Base-by-base conservation (phyloP, 768 basidiomycete genomes). In the Tulasnella calospora region DNA sequence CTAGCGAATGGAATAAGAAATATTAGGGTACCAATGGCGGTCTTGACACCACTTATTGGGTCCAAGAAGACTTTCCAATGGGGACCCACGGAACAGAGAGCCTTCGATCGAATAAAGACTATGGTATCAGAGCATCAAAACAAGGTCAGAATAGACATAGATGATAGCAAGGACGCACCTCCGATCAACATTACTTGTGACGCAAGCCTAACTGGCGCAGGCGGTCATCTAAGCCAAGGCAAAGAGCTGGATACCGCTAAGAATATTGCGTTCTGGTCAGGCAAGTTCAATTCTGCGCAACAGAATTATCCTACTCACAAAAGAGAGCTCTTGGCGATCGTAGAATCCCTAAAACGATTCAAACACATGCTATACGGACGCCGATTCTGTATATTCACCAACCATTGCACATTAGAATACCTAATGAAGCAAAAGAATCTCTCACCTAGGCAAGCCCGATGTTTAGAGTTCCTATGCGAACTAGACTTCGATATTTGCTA, bases 401-500 rank as follows among this genome's bases (percentile, higher is more conserved):
- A 87, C 76, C 86, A 88, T 80, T 80, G 83, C 1, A 85, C 85
- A 0, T 80, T 86, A 5, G 81, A 85, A 70, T 81, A 83, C 51
- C 85, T 87, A 74, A 13, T 81, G 0, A 80, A 74, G 0, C 86
- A 87, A 74, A 55, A 75, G 3, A 81, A 86, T 30, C 79, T 88
- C 0, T 86, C 83, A 0, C 78, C 82, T 0, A 74, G 84, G 0
- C 87, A 87, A 41, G 83, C 83, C 0, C 79, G 84, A 0, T 88
- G 87, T 88, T 38, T 85, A 4, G 83, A 87, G 77, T 84, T 84
- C 30, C 78, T 89, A 0, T 75, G 80, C 0, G 81, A 85, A 27
- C 89, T 86, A 77, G 84, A 88, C 47, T 82, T 81, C 69, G 57
- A 80, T 0, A 84, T 87, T 19, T 73, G 76, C 3, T 88, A 87